phyloP scores from a whole-genome alignment of 2,329 filamentous ascomycete genomes.

The Talaromyces sp. region DNA sequence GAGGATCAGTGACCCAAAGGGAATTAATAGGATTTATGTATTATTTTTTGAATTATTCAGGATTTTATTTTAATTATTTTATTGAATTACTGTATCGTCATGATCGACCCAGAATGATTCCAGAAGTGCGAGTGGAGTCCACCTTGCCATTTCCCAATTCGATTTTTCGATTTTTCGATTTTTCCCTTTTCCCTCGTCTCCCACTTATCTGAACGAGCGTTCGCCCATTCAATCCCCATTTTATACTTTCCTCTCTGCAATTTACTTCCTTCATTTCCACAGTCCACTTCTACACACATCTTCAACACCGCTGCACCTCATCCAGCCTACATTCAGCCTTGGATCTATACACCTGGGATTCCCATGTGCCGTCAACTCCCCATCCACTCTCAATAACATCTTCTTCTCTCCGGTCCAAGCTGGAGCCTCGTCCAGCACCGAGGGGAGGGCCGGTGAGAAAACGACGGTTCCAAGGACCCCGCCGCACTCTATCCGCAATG shows the following conservation, averaged over 20 bases:
- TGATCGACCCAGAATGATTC: constrained; percentile 25
- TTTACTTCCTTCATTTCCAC: too few relatives aligned
- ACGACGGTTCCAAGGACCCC: constrained; percentile 20
- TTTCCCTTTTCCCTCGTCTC: background rate
- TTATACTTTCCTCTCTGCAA: too few relatives aligned
- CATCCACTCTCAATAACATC: constrained; percentile 16
- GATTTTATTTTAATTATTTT: background rate
- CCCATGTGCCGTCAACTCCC: background rate
- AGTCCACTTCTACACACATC: too few relatives aligned
- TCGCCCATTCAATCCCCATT: too few relatives aligned
- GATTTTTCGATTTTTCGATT: background rate
- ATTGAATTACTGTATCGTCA: constrained; percentile 10
- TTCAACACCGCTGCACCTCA: too few relatives aligned
- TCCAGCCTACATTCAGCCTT: too few relatives aligned
- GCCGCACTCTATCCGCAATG: constrained; percentile 40
- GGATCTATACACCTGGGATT: background rate
- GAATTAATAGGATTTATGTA: too few relatives aligned
- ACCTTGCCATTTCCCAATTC: too few relatives aligned
- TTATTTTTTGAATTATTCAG: background rate
- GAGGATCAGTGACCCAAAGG: too few relatives aligned
- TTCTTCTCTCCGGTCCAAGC: constrained; percentile 14
- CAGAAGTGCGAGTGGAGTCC: constrained; percentile 14
- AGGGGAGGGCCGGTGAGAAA: constrained; percentile 28
- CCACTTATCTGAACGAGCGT: too few relatives aligned
- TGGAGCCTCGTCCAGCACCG: constrained; percentile 22